Conservation (phyloP, 2,329 filamentous ascomycete genomes). For the Clarireedia monteithiana region DNA sequence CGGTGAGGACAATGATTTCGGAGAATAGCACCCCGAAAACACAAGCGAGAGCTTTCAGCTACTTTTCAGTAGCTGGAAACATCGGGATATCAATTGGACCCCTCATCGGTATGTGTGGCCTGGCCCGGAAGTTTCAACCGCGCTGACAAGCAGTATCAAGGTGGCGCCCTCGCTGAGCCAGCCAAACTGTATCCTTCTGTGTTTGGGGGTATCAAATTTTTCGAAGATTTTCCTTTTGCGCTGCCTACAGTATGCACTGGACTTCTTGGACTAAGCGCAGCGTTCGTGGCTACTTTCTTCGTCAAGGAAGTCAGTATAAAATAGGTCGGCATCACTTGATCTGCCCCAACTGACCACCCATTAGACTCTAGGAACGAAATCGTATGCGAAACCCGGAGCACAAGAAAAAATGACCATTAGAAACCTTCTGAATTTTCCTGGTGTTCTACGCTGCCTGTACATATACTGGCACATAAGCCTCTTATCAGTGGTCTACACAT, state of each 20-base stretch:
- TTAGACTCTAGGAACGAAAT: conserved; percentile 36
- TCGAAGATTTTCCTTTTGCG: conserved; percentile 57
- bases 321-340: too few relatives aligned
- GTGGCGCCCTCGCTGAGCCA: conserved; percentile 62
- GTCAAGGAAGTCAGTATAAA: conserved; percentile 44
- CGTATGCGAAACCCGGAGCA: conserved; percentile 18
- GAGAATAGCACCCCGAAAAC: conserved; percentile 64
- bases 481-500: conserved; percentile 64
- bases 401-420: conserved; percentile 35
- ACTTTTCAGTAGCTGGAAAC: conserved; percentile 69
- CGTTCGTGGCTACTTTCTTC: conserved; percentile 44
- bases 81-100: conserved; percentile 68
- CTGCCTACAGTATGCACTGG: conserved; percentile 54
- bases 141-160: conserved; percentile 30
- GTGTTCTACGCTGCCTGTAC: conserved; percentile 58
- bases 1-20: conserved; percentile 68
- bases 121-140: conserved; percentile 32
- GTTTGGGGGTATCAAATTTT: conserved; percentile 50
- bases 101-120: conserved; percentile 19
- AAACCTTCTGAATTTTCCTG: conserved; percentile 53
- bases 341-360: neutral
- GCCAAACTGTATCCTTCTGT: conserved; percentile 51
- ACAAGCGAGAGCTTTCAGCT: conserved; percentile 66
- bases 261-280: conserved; percentile 44
- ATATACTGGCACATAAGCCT: conserved; percentile 60